A percentile compares a stretch with the other conserved stretches of the same genome.
Conservation (phyloP, 2,329 filamentous ascomycete genomes). For the Colletotrichum cuscutae region DNA sequence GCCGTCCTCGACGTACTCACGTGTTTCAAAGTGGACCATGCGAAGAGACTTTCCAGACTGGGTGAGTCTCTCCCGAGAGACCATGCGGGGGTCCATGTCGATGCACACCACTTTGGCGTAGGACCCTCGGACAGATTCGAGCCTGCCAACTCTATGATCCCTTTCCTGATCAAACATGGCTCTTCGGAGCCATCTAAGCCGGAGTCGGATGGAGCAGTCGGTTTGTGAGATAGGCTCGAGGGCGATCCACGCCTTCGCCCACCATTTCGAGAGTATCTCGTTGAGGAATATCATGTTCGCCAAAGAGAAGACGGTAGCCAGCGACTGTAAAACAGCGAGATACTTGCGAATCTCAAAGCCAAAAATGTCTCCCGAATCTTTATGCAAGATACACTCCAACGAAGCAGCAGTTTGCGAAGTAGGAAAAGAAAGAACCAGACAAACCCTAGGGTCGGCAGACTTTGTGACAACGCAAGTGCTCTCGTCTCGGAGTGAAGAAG, state of each 20-base stretch:
- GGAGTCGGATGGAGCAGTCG: neutral
- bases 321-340: neutral
- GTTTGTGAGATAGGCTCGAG: neutral
- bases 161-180: neutral
- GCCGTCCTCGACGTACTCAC: neutral
- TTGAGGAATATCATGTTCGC: neutral
- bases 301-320: neutral
- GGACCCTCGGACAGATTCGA: too few relatives aligned
- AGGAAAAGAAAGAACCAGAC: neutral
- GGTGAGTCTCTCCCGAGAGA: neutral
- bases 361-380: too few relatives aligned
- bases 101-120: neutral
- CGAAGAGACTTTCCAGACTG: neutral
- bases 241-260: neutral
- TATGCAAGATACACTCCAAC: neutral
- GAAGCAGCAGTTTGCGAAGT: too few relatives aligned
- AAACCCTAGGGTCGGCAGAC: neutral
- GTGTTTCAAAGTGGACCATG: neutral
- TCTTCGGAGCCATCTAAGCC: neutral
- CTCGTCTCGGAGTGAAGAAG: neutral
- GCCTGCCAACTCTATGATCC: neutral
- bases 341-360: neutral
- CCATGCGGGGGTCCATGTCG: neutral
- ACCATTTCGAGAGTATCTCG: neutral
- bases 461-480: neutral